These are phyloP conservation scores for Picea abies DNA, from an alignment of 83 land plant species.

Conservation along the genomic window DNA sequence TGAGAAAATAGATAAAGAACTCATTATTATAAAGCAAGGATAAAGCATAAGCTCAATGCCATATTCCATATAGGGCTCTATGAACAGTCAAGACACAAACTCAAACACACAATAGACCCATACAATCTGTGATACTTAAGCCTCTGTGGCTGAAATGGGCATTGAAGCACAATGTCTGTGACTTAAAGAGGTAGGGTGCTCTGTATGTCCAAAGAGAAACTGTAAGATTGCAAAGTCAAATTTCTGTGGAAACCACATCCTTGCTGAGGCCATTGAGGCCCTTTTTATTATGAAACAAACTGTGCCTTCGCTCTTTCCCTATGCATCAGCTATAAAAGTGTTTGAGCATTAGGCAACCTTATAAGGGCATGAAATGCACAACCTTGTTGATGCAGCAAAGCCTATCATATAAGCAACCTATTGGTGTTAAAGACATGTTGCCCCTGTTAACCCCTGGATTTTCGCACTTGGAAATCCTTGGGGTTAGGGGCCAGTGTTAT, in stretches of 20 bases:
- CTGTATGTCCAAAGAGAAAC: not conserved
- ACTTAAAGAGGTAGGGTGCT: not conserved
- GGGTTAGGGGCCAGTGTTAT: no score
- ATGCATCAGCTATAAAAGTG: not conserved
- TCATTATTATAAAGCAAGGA: no score
- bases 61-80: not conserved
- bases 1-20: slow-evolving; percentile 10
- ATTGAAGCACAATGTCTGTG: not conserved
- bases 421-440: no score
- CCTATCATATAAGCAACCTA: no score
- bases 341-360: not conserved
- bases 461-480: no score
- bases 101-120: not conserved
- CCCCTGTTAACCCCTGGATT: no score
- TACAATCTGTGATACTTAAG: not conserved
- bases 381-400: no score
- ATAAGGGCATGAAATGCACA: not conserved
- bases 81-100: not conserved
- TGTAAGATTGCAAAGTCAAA: slow-evolving; percentile 1
- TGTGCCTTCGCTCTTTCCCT: not conserved
- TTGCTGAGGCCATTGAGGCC: not conserved
- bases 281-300: not conserved
- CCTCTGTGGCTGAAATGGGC: not conserved
- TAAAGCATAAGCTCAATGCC: not conserved
- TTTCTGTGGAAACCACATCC: not conserved